Base-by-base conservation (phyloP, 1,284 basidiomycete genomes). In the Athelia psychrophila region DNA sequence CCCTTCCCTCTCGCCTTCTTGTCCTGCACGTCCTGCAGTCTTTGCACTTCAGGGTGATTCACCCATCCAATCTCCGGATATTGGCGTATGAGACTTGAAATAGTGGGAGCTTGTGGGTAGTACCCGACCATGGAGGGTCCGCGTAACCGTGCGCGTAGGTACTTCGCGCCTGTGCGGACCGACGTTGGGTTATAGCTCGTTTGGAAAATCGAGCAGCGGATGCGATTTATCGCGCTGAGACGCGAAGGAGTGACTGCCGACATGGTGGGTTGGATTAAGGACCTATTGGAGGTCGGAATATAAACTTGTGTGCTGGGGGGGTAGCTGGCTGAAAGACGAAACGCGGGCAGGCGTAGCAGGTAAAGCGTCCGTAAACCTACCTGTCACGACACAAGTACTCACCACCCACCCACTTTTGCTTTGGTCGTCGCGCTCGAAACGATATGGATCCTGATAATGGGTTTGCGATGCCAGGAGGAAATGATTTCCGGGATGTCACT, bases 171-270 rank as follows among this genome's bases (percentile, higher is more conserved):
- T 0, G 88, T 93, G 23, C 93, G 85, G 6, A 81, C 65, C 40
- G 82, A 83, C 3, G 78, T 79, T 0, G 91, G 91, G 69, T 95
- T 95, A 69, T 88, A 92, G 2, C 86, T 77, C 4, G 91, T 94
- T 65, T 92, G 82, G 66, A 95, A 95, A 51, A 96, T 82, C 24
- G 77, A 66, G 64, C 82, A 86, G 50, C 85, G 84, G 8, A 86
- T 73, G 45, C 77, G 76, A 0, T 67, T 76, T 45, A 91, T 72
- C 8, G 79, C 73, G 33, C 73, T 70, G 23, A 88, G 66, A 53
- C 80, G 77, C 25, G 75, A 70, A 27, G 75, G 72, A 12, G 64
- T 58, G 24, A 74, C 61, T 20, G 63, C 56, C 16, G 71, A 61
- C 63, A 75, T 72, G 49, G 6, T 23, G 16, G n/a, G 16, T 6